These are phyloP conservation scores for Cordyceps militaris DNA, from an alignment of 2,329 filamentous ascomycete genomes.

Conservation along the genomic window DNA sequence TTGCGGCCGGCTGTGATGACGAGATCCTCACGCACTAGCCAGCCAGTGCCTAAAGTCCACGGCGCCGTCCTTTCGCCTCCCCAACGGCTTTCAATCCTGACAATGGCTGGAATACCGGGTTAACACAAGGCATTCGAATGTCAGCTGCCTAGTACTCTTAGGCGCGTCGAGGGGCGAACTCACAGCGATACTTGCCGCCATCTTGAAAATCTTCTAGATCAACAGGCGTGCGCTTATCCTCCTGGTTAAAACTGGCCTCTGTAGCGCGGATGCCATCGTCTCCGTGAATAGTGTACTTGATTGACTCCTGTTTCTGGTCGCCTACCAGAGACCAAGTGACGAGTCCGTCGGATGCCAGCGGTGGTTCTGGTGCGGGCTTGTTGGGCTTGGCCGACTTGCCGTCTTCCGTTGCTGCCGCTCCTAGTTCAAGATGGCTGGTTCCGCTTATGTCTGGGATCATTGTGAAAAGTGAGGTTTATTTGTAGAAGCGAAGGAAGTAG, in stretches of 20 bases:
- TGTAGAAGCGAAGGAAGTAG: too few species aligned
- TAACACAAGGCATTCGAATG: not conserved
- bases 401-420: not conserved
- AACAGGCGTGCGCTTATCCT: slow-evolving; percentile 16
- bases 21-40: not conserved
- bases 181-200: slow-evolving; percentile 6
- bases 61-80: not conserved
- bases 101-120: too few species aligned
- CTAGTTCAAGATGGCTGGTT: not conserved
- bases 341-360: not conserved
- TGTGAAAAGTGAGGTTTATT: too few species aligned
- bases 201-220: not conserved
- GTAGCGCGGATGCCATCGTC: too few species aligned
- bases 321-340: not conserved
- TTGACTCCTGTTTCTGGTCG: too few species aligned
- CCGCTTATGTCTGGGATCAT: not conserved
- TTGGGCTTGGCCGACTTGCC: not conserved
- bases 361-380: not conserved
- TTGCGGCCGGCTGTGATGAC: not conserved
- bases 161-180: not conserved
- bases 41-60: slow-evolving; percentile 1
- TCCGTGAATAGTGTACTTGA: too few species aligned
- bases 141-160: not conserved
- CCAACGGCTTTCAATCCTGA: not conserved
- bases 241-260: too few species aligned